Percentiles rank a stretch among this genome's conserved stretches.
Conservation (phyloP, 1,139 yeast genomes). For the Taphrina wiesneri region DNA sequence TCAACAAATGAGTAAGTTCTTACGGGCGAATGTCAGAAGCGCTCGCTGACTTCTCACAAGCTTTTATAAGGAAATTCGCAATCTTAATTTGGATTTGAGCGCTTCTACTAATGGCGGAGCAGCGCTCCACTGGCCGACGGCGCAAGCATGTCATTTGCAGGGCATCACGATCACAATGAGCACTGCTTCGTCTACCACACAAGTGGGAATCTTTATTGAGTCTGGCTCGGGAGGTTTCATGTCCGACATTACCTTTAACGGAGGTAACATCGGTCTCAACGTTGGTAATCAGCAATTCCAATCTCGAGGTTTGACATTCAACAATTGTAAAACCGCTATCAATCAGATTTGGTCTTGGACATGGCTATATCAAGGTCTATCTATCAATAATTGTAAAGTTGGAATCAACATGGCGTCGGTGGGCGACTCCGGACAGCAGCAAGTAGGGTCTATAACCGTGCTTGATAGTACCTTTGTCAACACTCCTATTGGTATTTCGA, state of each 20-base stretch:
- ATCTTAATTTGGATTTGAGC: slow-evolving; percentile 31
- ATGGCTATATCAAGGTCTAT: slow-evolving; percentile 33
- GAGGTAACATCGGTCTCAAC: slow-evolving; percentile 34
- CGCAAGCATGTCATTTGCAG: slow-evolving; percentile 36
- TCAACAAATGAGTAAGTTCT: slow-evolving; percentile 13
- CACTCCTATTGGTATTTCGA: slow-evolving; percentile 18
- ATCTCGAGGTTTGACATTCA: slow-evolving; percentile 32
- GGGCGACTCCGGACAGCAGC: not conserved
- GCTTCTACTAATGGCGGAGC: slow-evolving; percentile 15
- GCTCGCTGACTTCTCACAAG: not conserved
- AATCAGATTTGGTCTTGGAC: slow-evolving; percentile 32
- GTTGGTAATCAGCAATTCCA: slow-evolving; percentile 38
- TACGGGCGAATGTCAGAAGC: not conserved
- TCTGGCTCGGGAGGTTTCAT: slow-evolving; percentile 37
- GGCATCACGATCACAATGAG: slow-evolving; percentile 35
- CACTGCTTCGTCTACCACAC: not conserved
- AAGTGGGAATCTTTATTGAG: slow-evolving; percentile 35
- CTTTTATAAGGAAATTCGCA: slow-evolving; percentile 35
- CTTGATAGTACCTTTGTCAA: slow-evolving; percentile 13
- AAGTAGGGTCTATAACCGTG: slow-evolving; percentile 10
- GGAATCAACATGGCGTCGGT: slow-evolving; percentile 26
- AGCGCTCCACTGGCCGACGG: slow-evolving; percentile 37
- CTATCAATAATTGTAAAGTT: slow-evolving; percentile 30
- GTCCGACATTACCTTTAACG: slow-evolving; percentile 35
- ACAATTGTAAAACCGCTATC: slow-evolving; percentile 33